Evolutionary conservation across 805 yeast species (phyloP).

Genomic region (Candida cerambycidarum): DNA sequence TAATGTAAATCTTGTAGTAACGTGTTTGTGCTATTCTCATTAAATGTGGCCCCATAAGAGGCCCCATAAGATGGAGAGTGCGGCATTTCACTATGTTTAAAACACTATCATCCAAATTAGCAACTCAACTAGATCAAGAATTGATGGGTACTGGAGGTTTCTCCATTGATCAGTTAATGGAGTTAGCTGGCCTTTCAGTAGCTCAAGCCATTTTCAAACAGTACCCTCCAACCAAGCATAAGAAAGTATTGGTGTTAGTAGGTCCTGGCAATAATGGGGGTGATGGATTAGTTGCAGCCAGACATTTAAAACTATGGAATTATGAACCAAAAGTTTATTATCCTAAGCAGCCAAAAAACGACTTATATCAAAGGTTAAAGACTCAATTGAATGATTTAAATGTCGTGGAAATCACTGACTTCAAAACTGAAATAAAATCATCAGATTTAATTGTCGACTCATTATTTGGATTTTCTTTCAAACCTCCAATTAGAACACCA

Average conservation of each 20-base stretch:
- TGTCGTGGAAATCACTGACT: slow-evolving; percentile 52
- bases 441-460: slow-evolving; percentile 64
- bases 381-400: slow-evolving; percentile 66
- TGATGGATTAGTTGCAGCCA: slow-evolving; percentile 93
- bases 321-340: slow-evolving; percentile 75
- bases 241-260: slow-evolving; percentile 62
- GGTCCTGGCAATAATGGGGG: slow-evolving; percentile 99
- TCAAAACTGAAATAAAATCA: slow-evolving; percentile 28
- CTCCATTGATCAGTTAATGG: slow-evolving; percentile 90
- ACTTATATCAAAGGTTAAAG: slow-evolving; percentile 57
- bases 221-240: slow-evolving; percentile 54
- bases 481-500: slow-evolving; percentile 83
- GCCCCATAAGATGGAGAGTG: too few species aligned
- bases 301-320: slow-evolving; percentile 75
- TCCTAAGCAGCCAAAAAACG: slow-evolving; percentile 62
- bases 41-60: too few species aligned
- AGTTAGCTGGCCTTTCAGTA: slow-evolving; percentile 91
- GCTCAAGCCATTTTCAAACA: slow-evolving; percentile 78
- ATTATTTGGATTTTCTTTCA: slow-evolving; percentile 89
- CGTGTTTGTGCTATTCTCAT: too few species aligned
- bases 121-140: slow-evolving; percentile 79
- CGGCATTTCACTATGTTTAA: slow-evolving; percentile 16
- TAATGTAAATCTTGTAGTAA: too few species aligned
- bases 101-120: slow-evolving; percentile 47
- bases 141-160: slow-evolving; percentile 83